A percentile compares a stretch with the other conserved stretches of the same genome.
Conservation (phyloP, 108 stramenopile genomes). For the Chaetoceros tenuissimus region DNA sequence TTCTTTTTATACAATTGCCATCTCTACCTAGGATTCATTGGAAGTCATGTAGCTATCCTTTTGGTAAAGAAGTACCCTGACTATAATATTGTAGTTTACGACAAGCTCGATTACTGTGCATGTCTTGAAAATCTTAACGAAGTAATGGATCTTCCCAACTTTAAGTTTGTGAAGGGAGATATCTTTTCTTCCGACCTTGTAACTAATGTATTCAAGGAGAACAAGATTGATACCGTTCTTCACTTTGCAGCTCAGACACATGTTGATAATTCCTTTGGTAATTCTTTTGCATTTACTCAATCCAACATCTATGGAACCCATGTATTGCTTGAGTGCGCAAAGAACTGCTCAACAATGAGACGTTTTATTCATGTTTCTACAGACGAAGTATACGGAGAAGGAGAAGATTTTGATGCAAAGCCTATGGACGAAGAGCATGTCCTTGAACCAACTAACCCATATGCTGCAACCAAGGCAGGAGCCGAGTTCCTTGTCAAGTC, state of each 20-base stretch:
- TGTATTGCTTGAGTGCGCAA: conserved; percentile 95
- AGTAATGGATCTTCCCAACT: conserved; percentile 77
- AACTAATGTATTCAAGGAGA: conserved; percentile 81
- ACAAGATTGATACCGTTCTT: conserved; percentile 95
- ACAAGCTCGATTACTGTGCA: conserved; percentile 95
- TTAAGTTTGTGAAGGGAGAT: conserved; percentile 97
- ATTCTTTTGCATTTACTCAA: conserved; percentile 96
- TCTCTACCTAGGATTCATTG: conserved; percentile 90
- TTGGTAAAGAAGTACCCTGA: conserved; percentile 93
- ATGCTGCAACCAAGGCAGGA: conserved; percentile 98
- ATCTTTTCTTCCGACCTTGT: conserved; percentile 92
- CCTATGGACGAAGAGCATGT: conserved; percentile 97
- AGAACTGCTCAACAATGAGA: conserved; percentile 63
- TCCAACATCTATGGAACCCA: conserved; percentile 98
- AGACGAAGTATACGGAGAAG: conserved; percentile 99
- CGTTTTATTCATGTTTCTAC: conserved; percentile 97
- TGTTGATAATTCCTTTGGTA: conserved; percentile 99
- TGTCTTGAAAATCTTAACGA: conserved; percentile 91
- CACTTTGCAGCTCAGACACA: conserved; percentile 99
- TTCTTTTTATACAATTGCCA: too few species aligned
- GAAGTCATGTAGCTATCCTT: conserved; percentile 91
- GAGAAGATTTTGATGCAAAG: conserved; percentile 83
- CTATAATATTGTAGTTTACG: conserved; percentile 94
- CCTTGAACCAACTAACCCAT: conserved; percentile 96
- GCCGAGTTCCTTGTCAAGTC: conserved; percentile 97